Percentiles rank a stretch among this genome's conserved stretches.
Conservation (phyloP, 2,329 filamentous ascomycete genomes). For the Ceratocystis albifundus region DNA sequence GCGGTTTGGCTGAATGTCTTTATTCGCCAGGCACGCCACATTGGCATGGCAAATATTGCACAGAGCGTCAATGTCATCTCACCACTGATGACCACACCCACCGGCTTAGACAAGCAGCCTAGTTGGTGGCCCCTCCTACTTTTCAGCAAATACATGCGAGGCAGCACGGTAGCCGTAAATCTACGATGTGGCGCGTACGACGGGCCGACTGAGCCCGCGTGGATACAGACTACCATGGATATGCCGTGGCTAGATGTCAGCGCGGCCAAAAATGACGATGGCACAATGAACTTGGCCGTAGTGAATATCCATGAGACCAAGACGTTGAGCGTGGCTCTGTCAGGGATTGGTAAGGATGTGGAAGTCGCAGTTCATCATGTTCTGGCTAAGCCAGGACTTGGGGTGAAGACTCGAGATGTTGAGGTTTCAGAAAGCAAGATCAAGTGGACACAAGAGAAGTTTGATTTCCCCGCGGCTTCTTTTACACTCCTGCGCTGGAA, state of each 20-base stretch:
- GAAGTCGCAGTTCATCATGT: slow-evolving; percentile 53
- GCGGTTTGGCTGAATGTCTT: slow-evolving; percentile 67
- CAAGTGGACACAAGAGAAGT: slow-evolving; percentile 44
- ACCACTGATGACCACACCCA: slow-evolving; percentile 58
- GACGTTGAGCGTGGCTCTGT: slow-evolving; percentile 48
- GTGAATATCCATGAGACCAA: slow-evolving; percentile 58
- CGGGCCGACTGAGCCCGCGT: slow-evolving; percentile 53
- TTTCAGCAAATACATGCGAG: slow-evolving; percentile 56
- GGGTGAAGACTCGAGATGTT: slow-evolving; percentile 50
- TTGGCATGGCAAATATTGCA: slow-evolving; percentile 70
- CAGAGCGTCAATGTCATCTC: slow-evolving; percentile 69
- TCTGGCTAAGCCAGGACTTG: slow-evolving; percentile 42
- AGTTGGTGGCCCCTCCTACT: slow-evolving; percentile 65
- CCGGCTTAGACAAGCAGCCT: slow-evolving; percentile 56
- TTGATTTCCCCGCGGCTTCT: slow-evolving; percentile 54
- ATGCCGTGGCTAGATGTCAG: slow-evolving; percentile 61
- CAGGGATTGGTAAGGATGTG: slow-evolving; percentile 38
- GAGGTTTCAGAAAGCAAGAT: slow-evolving; percentile 35
- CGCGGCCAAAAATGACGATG: slow-evolving; percentile 45
- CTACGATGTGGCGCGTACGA: slow-evolving; percentile 52
- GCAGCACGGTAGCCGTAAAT: slow-evolving; percentile 55
- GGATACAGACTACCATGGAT: slow-evolving; percentile 53
- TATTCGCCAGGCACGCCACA: slow-evolving; percentile 54
- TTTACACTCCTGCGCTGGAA: slow-evolving; percentile 54
- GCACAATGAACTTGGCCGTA: slow-evolving; percentile 54